Conservation (phyloP, 1,284 basidiomycete genomes). For the Ceratobasidium sp. region DNA sequence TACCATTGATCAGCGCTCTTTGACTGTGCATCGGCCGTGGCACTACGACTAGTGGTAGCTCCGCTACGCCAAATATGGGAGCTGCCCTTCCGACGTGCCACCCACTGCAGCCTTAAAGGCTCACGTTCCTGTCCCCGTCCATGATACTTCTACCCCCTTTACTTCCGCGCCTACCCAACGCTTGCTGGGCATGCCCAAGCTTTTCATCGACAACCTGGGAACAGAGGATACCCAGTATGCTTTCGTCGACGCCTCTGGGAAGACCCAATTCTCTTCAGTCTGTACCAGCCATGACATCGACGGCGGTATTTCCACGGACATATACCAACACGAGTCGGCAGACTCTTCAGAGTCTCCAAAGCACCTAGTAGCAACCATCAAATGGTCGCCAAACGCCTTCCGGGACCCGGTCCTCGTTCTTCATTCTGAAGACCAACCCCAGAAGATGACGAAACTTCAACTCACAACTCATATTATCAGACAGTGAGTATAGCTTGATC, state of each 20-base stretch:
- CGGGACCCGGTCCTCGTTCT: conserved; percentile 30
- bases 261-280: conserved; percentile 19
- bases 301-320: conserved; percentile 27
- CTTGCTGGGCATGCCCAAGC: conserved; percentile 36
- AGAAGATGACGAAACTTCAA: conserved; percentile 15
- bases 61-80: conserved; percentile 13
- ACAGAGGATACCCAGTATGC: conserved; percentile 24
- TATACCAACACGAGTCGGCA: conserved; percentile 27
- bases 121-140: background rate
- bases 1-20: conserved; percentile 22
- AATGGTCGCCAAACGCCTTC: conserved; percentile 35
- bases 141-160: conserved; percentile 1
- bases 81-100: conserved; percentile 9
- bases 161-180: conserved; percentile 5
- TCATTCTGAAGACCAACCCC: conserved; percentile 10
- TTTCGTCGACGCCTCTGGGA: conserved; percentile 31
- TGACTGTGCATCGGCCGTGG: conserved; percentile 40
- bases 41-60: conserved; percentile 13
- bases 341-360: background rate
- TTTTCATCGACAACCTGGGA: conserved; percentile 38
- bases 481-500: conserved; percentile 6
- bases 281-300: background rate
- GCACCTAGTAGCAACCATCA: conserved; percentile 33
- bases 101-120: conserved; percentile 28
- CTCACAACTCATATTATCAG: conserved; percentile 22